phyloP scores from a whole-genome alignment of 2,329 filamentous ascomycete genomes.

The Fusarium stilboides region DNA sequence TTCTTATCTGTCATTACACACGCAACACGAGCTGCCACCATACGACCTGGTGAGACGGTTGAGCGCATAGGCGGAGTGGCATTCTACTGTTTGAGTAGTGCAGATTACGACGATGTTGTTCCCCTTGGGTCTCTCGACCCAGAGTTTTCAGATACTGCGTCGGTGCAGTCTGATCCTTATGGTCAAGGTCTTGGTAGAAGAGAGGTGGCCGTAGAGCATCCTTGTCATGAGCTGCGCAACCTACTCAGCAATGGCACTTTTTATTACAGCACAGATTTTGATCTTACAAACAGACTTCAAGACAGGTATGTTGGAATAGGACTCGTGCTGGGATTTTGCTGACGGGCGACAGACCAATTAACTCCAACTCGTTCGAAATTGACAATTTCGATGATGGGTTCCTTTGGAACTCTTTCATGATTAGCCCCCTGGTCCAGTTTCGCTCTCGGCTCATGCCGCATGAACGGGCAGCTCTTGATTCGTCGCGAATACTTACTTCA shows the following conservation, averaged over 20 bases:
- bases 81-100: slow-evolving; percentile 92
- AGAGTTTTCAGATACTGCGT: slow-evolving; percentile 64
- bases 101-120: slow-evolving; percentile 86
- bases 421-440: slow-evolving; percentile 91
- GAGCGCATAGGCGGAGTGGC: slow-evolving; percentile 89
- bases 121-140: slow-evolving; percentile 67
- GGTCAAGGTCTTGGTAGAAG: slow-evolving; percentile 69
- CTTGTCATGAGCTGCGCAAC: slow-evolving; percentile 91
- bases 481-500: slow-evolving; percentile 89
- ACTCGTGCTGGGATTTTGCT: slow-evolving; percentile 12
- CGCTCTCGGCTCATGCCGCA: slow-evolving; percentile 82
- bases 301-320: slow-evolving; percentile 72
- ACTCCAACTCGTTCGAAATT: slow-evolving; percentile 86
- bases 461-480: slow-evolving; percentile 86
- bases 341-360: slow-evolving; percentile 71
- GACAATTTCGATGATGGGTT: slow-evolving; percentile 94
- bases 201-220: slow-evolving; percentile 84
- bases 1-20: slow-evolving; percentile 92
- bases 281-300: slow-evolving; percentile 93
- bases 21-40: slow-evolving; percentile 82
- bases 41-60: slow-evolving; percentile 90
- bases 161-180: slow-evolving; percentile 58
- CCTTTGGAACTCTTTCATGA: slow-evolving; percentile 99
- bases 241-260: slow-evolving; percentile 94
- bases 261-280: slow-evolving; percentile 99